Evolutionary conservation across 202 grass and related monocot species (phyloP).

Genomic region (Zoysia matrella): DNA sequence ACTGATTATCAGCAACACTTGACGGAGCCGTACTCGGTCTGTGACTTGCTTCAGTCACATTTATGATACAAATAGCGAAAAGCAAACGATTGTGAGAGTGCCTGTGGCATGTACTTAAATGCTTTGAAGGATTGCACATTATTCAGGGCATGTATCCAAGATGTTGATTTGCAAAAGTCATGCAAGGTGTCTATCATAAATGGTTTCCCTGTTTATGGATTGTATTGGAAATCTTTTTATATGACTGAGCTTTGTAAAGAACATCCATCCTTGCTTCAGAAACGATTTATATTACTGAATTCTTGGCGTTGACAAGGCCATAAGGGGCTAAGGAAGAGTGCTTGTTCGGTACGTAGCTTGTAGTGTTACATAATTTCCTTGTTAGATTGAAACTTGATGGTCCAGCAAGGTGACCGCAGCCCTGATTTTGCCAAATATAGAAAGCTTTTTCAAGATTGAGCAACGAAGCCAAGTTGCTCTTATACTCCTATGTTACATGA

Average conservation of each 20-base stretch:
- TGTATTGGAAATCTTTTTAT: not conserved
- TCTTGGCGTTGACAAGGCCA: no score
- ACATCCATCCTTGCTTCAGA: slow-evolving; percentile 18
- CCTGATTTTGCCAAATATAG: no score
- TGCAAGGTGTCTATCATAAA: slow-evolving; percentile 40
- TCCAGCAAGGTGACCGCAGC: no score
- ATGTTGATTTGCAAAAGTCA: slow-evolving; percentile 18
- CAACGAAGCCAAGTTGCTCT: no score
- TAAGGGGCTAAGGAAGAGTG: no score
- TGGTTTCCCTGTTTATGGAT: not conserved
- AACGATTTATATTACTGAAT: not conserved
- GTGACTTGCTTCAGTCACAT: slow-evolving; percentile 24
- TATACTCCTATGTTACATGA: no score
- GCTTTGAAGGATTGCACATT: slow-evolving; percentile 8
- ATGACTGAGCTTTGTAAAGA: slow-evolving; percentile 41
- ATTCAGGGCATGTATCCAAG: not conserved
- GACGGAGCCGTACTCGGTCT: not conserved
- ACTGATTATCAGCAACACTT: not conserved
- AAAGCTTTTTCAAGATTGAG: no score
- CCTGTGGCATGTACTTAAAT: slow-evolving; percentile 16
- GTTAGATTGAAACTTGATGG: no score
- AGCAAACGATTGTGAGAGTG: not conserved
- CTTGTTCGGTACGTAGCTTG: no score
- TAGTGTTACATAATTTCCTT: no score
- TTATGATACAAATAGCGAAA: slow-evolving; percentile 28